Evolutionary conservation across 345 rosid genomes (phyloP), one percentile per base, ranked within the genome.

Genomic region (Conringia planisiliqua): DNA sequence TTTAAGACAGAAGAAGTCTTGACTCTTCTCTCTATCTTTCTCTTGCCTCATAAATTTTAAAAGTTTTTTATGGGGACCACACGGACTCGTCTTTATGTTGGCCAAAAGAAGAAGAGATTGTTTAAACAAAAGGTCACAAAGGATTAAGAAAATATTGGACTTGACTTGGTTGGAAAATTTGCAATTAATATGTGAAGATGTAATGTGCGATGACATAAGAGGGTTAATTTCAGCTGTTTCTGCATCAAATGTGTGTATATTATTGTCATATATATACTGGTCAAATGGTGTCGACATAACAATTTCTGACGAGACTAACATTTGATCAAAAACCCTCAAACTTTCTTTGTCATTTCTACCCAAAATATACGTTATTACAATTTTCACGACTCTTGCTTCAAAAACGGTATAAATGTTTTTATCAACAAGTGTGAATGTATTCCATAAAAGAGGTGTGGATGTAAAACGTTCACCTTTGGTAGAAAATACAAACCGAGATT

Each of bases 21-120:
- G 26, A 55, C 52, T 70, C 71, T 62, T 55, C 42, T 29, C 43
- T 52, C 36, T 59, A n/a, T n/a, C 62, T 57, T 35, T 58, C 27
- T 63, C 60, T 68, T 75, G 33, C 57, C 80, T 71, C 80, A 57
- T 77, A 64, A 78, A 78, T 78, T 50, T 33, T 0, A 72, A 78
- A 72, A 78, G 73, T 72, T 72, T 40, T 11, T 47, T 66, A 17
- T 64, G 47, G 77, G 72, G 69, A 48, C 81, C 48, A 71, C 42
- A 71, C 50, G 62, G 55, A 38, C 63, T 62, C 65, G 50, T 70
- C 75, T 43, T 56, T 64, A 56, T 46, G 56, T 51, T 32, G 13
- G 52, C 63, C 5, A 47, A 29, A 26, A 38, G 0, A 51, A 12
- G 1, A 48, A 33, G 46, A 69, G 18, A 70, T 27, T 30, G 3